Percentiles rank a stretch among this genome's conserved stretches.
Evolutionary conservation across 148 eudicot genomes (phyloP).

Genomic region (Fagopyrum esculentum): DNA sequence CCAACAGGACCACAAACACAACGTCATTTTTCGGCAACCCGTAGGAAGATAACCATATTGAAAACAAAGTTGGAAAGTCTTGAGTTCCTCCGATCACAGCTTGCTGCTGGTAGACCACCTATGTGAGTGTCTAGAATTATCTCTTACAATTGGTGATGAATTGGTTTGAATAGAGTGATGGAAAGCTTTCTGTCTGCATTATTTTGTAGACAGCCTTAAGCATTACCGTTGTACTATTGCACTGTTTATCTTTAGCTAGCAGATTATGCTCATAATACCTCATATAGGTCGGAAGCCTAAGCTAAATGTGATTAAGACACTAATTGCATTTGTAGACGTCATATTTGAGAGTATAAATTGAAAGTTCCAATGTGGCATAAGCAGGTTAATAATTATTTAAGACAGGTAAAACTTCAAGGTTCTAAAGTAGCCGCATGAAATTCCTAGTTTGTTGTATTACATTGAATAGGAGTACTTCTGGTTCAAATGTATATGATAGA

Average conservation of each 20-base stretch:
- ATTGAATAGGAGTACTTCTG: neutral
- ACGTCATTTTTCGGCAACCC: constrained; percentile 44
- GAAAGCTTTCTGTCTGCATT: neutral
- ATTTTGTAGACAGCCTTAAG: neutral
- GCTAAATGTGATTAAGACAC: neutral
- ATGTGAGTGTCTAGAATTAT: constrained; percentile 25
- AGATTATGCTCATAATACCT: neutral
- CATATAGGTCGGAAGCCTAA: neutral
- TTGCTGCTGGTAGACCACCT: constrained; percentile 27
- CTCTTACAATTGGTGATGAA: neutral
- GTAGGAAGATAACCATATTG: constrained; percentile 38
- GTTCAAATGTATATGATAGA: neutral
- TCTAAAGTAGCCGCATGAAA: too few relatives aligned
- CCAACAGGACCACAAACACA: constrained; percentile 41
- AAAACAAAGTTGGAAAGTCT: constrained; percentile 36
- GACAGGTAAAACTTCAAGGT: neutral
- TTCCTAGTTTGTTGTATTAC: neutral
- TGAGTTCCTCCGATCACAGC: constrained; percentile 29
- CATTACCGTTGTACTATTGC: neutral
- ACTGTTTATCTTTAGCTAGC: neutral
- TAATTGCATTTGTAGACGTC: neutral
- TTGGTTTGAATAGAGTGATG: neutral
- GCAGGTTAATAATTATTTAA: neutral
- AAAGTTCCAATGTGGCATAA: neutral
- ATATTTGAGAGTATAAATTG: neutral